Conservation (phyloP, 805 yeast species). For the Candida chilensis region DNA sequence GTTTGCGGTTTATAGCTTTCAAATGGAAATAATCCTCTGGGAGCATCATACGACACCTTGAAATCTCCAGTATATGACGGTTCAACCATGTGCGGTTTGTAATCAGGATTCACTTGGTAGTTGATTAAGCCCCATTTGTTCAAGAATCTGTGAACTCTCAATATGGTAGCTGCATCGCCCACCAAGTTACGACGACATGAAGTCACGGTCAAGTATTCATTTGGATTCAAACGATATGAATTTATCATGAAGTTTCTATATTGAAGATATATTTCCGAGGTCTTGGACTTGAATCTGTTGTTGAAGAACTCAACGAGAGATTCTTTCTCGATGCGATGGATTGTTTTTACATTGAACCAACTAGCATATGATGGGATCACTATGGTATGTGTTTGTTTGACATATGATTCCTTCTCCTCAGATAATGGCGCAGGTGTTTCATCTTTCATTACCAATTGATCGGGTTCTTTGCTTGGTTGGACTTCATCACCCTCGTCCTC, state of each 20-base stretch:
- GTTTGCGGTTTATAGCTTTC: slow-evolving; percentile 68
- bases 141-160: slow-evolving; percentile 76
- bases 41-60: slow-evolving; percentile 75
- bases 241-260: slow-evolving; percentile 87
- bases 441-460: neutral
- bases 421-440: slow-evolving; percentile 11
- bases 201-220: slow-evolving; percentile 81
- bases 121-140: slow-evolving; percentile 91
- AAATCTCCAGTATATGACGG: slow-evolving; percentile 74
- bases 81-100: slow-evolving; percentile 58
- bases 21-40: slow-evolving; percentile 87
- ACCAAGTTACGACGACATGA: slow-evolving; percentile 86
- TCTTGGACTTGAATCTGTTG: slow-evolving; percentile 62
- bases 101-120: slow-evolving; percentile 80
- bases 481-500: slow-evolving; percentile 5
- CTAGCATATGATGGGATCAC: slow-evolving; percentile 81
- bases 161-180: slow-evolving; percentile 84
- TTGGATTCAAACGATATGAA: slow-evolving; percentile 81
- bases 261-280: slow-evolving; percentile 71
- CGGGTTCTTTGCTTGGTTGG: slow-evolving; percentile 2
- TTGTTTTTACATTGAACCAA: slow-evolving; percentile 72
- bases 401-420: slow-evolving; percentile 6
- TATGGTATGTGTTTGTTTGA: slow-evolving; percentile 70
- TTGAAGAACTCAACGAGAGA: slow-evolving; percentile 86
- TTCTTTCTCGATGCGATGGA: slow-evolving; percentile 72